Evolutionary conservation across 352 stramenopile species (phyloP), one percentile per base, ranked within the genome.

Genomic region (Halophytophthora polymorphica): DNA sequence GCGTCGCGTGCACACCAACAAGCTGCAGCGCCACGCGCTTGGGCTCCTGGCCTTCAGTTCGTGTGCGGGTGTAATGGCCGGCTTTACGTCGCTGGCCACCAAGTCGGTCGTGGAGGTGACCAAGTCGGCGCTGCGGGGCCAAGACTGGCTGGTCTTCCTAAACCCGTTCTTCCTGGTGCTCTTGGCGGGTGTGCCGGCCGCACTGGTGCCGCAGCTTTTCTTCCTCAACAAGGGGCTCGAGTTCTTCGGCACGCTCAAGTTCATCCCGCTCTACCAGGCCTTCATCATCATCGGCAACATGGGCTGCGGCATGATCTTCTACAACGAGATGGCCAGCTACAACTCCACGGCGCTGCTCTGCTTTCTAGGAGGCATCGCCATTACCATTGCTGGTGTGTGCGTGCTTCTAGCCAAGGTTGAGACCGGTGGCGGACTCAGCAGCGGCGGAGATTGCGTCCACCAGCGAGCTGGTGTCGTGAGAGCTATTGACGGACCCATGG

Each of bases 251-350:
- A 90, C 79, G 38, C 73, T 90, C 47, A 85, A 88, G 56, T 90
- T 88, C 49, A 86, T 90, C 52, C 79, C 79, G 54, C 51, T 90
- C 25, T 90, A 90, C 60, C 79, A 90, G 50, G 79, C 79, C 15
- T 90, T 90, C 64, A 88, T 90, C 53, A 90, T 90, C 56, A 61
- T 88, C 1, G 79, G 79, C 45, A 90, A 90, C 53, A 78, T 81
- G 70, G 53, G 73, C 25, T 88, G 80, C 43, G 80, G 80, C 14
- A 79, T 88, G 65, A 66, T 90, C 47, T 90, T 86, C 61, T 88
- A 85, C 69, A 83, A 90, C 45, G 80, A 90, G 52, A 87, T 90
- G 77, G 65, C 56, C 17, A 72, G 52, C 53, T 90, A 88, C 63
- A 69, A 63, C 43, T 43, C 58, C 12, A 44, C 56, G 1, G 62